These are phyloP conservation scores for Vicia faba DNA, from an alignment of 306 rosid genomes.

Conservation along the genomic window DNA sequence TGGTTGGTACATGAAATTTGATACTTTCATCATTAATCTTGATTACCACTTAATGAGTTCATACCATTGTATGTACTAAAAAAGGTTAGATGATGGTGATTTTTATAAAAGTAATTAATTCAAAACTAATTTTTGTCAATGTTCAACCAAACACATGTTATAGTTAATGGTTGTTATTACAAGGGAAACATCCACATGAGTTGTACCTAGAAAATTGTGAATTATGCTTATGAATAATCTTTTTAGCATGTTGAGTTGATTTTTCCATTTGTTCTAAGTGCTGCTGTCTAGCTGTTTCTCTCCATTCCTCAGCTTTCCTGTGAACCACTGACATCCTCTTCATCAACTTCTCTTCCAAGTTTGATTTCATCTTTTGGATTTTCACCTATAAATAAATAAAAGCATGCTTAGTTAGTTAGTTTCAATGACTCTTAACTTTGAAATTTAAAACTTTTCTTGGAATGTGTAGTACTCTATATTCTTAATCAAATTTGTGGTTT, in stretches of 20 bases:
- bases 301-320: conserved; percentile 89
- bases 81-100: too few relatives aligned
- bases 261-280: conserved; percentile 74
- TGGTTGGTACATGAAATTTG: too few relatives aligned
- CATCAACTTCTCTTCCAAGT: conserved; percentile 93
- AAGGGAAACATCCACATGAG: conserved; percentile 90
- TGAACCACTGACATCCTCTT: conserved; percentile 79
- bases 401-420: conserved; percentile 18
- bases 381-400: conserved; percentile 58
- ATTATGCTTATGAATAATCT: conserved; percentile 52
- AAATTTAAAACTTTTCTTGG: conserved; percentile 15
- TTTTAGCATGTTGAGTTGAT: conserved; percentile 58
- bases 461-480: conserved; percentile 12
- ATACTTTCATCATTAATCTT: too few relatives aligned
- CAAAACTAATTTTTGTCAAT: not conserved
- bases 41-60: too few relatives aligned
- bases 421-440: conserved; percentile 22
- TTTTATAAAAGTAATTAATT: not conserved
- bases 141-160: not conserved
- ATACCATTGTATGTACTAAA: too few relatives aligned
- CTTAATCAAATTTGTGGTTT: conserved; percentile 23
- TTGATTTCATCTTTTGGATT: conserved; percentile 90
- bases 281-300: conserved; percentile 68
- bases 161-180: conserved; percentile 45
- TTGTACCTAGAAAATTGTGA: conserved; percentile 53